phyloP scores from a whole-genome alignment of 176 grass and related monocot species.

The Triticum urartu region DNA sequence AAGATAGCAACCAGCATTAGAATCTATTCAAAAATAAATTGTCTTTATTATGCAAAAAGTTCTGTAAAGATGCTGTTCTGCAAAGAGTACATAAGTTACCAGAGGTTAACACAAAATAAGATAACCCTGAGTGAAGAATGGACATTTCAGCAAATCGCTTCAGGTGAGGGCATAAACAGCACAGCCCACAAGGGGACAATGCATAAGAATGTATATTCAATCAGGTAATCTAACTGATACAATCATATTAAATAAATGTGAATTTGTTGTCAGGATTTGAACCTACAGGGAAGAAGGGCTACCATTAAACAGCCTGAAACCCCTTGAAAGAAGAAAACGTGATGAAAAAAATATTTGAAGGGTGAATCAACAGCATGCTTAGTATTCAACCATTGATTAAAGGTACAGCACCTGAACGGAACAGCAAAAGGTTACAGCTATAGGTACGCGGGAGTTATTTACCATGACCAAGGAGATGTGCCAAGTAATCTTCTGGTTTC shows the following conservation, averaged over 20 bases:
- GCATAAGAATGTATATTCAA: constrained; percentile 3
- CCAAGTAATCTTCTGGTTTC: constrained; percentile 89
- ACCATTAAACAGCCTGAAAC: not conserved
- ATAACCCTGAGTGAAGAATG: constrained; percentile 4
- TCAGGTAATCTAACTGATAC: not conserved
- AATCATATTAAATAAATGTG: constrained; percentile 6
- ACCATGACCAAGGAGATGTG: constrained; percentile 97
- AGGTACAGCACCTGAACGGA: not conserved
- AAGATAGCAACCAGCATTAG: constrained; percentile 10
- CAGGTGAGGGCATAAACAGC: not conserved
- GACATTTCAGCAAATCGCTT: not conserved
- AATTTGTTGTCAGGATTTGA: not conserved
- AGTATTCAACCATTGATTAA: constrained; percentile 16
- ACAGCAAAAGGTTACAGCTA: not conserved
- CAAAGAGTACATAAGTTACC: not conserved
- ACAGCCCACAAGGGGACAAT: not conserved
- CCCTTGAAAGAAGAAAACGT: not conserved
- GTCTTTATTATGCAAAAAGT: constrained; percentile 8
- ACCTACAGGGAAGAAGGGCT: constrained; percentile 1
- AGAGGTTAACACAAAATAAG: not conserved
- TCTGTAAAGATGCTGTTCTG: not conserved
- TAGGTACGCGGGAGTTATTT: constrained; percentile 39
- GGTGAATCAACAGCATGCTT: constrained; percentile 14
- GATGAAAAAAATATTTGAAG: constrained; percentile 9
- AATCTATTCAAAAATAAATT: constrained; percentile 5